Percentiles rank a stretch among this genome's conserved stretches.
phyloP scores from a whole-genome alignment of 73 alveolate genomes.

The Effrenium voratum region DNA sequence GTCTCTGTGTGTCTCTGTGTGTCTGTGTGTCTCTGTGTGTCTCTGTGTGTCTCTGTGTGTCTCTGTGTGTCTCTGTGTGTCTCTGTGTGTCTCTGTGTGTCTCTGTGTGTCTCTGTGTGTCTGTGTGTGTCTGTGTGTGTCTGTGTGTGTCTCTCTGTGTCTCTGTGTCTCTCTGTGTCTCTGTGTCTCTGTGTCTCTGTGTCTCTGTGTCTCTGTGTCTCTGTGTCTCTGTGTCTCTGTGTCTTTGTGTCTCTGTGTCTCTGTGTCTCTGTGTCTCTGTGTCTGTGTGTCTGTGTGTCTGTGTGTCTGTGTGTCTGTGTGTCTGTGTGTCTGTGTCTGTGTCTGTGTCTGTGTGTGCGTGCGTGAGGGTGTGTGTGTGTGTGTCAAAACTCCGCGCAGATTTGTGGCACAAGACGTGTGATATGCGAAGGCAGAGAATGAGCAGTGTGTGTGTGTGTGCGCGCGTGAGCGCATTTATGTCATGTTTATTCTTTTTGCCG shows the following conservation, averaged over 20 bases:
- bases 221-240: background rate
- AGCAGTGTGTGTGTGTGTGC: too few species aligned
- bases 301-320: background rate
- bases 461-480: too few species aligned
- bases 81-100: conserved; percentile 31
- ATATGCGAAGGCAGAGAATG: too few species aligned
- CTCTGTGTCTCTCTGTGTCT: background rate
- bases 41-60: conserved; percentile 9
- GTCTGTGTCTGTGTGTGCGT: background rate
- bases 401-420: too few species aligned
- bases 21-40: conserved; percentile 7
- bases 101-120: conserved; percentile 22
- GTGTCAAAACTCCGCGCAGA: background rate
- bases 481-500: too few species aligned
- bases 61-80: conserved; percentile 27
- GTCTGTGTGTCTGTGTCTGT: background rate
- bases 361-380: background rate
- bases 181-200: background rate
- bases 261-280: background rate
- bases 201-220: background rate
- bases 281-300: background rate
- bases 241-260: background rate
- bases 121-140: conserved; percentile 15
- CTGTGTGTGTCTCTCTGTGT: background rate
- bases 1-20: background rate